These are phyloP conservation scores for Diphasiastrum complanatum DNA, from an alignment of 83 land plant genomes.

Conservation along the genomic window DNA sequence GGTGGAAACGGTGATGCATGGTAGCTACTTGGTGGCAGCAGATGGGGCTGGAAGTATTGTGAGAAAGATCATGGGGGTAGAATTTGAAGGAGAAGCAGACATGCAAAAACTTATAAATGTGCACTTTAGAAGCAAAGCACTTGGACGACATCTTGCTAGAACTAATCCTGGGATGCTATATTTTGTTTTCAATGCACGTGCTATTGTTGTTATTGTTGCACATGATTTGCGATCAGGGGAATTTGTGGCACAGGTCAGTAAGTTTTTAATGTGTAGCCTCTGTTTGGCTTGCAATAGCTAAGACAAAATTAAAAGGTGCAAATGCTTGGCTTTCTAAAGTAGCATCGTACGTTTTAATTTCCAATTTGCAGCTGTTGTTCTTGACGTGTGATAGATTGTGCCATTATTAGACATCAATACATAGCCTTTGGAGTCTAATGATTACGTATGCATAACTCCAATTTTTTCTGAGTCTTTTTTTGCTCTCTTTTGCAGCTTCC, in stretches of 20 bases:
- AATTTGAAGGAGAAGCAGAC: slow-evolving; percentile 58
- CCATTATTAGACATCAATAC: too few relatives aligned
- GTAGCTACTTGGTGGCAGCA: slow-evolving; percentile 54
- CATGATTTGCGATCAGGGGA: slow-evolving; percentile 83
- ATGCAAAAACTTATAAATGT: slow-evolving; percentile 79
- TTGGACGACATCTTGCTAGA: slow-evolving; percentile 49
- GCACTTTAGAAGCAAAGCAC: slow-evolving; percentile 67
- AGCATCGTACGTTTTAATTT: not conserved
- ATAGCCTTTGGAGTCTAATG: too few relatives aligned
- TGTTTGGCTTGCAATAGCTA: too few relatives aligned
- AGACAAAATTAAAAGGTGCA: too few relatives aligned
- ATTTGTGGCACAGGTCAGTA: slow-evolving; percentile 71
- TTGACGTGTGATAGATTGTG: too few relatives aligned
- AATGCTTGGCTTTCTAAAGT: not conserved
- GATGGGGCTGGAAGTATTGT: slow-evolving; percentile 82
- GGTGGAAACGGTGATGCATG: slow-evolving; percentile 15
- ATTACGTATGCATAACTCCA: too few relatives aligned
- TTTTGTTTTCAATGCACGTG: slow-evolving; percentile 75
- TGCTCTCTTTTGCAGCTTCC: slow-evolving; percentile 46
- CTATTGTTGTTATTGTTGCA: slow-evolving; percentile 85
- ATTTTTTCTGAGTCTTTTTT: too few relatives aligned
- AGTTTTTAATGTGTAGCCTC: not conserved
- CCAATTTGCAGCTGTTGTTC: not conserved
- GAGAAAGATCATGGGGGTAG: slow-evolving; percentile 54
- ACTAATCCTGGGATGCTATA: slow-evolving; percentile 82